A percentile compares a stretch with the other conserved stretches of the same genome.
Evolutionary conservation across 306 rosid species (phyloP).

Genomic region (Astragalus glycyphyllos): DNA sequence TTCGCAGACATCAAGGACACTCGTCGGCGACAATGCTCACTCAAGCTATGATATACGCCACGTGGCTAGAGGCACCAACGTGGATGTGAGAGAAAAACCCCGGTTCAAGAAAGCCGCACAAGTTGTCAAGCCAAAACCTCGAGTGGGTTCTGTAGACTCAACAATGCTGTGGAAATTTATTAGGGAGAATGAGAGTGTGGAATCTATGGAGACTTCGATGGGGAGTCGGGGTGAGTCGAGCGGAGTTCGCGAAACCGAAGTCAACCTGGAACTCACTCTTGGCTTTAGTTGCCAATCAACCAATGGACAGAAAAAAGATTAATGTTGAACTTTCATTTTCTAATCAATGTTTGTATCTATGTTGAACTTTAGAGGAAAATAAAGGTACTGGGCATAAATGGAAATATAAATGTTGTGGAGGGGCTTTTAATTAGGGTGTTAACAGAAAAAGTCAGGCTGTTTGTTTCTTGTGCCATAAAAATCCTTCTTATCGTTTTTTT

Average conservation of each 20-base stretch:
- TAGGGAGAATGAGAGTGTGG: conserved; percentile 27
- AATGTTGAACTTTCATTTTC: background rate
- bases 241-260: background rate
- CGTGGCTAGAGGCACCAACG: conserved; percentile 39
- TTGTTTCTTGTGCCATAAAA: background rate
- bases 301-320: too few species aligned
- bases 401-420: background rate
- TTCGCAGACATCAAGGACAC: background rate
- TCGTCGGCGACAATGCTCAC: background rate
- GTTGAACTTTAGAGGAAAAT: background rate
- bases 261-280: conserved; percentile 54
- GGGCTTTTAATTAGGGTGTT: background rate
- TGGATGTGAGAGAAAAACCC: conserved; percentile 20
- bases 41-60: conserved; percentile 52
- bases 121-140: conserved; percentile 19
- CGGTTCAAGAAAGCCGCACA: conserved; percentile 47
- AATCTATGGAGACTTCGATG: conserved; percentile 38
- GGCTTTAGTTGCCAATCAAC: conserved; percentile 33
- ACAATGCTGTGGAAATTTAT: background rate
- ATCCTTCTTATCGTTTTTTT: background rate
- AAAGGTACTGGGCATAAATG: background rate
- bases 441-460: background rate
- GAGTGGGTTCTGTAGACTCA: background rate
- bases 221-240: conserved; percentile 1
- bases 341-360: background rate